Conservation (phyloP, 2,329 filamentous ascomycete genomes). For the Aspergillus sp. region DNA sequence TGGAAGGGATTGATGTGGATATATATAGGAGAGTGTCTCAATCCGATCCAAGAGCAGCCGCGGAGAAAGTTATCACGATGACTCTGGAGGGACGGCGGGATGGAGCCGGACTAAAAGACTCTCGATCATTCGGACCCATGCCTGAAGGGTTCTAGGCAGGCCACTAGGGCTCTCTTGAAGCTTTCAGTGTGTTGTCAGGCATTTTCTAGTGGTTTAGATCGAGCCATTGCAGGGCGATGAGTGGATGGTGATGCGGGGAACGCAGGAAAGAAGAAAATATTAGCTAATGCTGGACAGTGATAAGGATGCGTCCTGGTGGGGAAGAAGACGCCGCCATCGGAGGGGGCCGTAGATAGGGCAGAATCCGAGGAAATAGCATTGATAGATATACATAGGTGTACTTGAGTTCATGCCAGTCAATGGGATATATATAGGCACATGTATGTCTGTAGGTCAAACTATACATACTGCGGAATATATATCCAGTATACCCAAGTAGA, state of each 20-base stretch:
- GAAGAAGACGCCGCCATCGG: neutral
- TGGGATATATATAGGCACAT: no score
- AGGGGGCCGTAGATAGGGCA: neutral
- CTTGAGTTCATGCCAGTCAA: no score
- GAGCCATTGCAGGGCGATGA: no score
- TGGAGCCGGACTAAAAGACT: neutral
- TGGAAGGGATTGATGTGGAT: neutral
- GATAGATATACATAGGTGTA: no score
- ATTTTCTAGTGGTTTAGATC: no score
- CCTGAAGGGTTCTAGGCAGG: no score
- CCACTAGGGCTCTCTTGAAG: no score
- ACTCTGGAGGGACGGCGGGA: neutral
- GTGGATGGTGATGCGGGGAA: no score
- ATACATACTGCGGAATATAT: neutral
- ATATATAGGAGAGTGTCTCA: neutral
- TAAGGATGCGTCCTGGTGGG: neutral
- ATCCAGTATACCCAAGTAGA: neutral
- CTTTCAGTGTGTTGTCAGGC: no score
- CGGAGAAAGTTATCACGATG: slow-evolving; percentile 11
- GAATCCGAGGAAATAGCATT: no score
- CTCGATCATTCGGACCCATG: neutral
- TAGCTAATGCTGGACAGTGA: neutral
- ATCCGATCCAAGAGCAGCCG: neutral
- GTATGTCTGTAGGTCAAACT: no score
- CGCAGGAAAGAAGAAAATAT: neutral